Evolutionary conservation across 768 basidiomycete genomes (phyloP), one percentile per base, ranked within the genome.

Genomic region (Mycena galopus): DNA sequence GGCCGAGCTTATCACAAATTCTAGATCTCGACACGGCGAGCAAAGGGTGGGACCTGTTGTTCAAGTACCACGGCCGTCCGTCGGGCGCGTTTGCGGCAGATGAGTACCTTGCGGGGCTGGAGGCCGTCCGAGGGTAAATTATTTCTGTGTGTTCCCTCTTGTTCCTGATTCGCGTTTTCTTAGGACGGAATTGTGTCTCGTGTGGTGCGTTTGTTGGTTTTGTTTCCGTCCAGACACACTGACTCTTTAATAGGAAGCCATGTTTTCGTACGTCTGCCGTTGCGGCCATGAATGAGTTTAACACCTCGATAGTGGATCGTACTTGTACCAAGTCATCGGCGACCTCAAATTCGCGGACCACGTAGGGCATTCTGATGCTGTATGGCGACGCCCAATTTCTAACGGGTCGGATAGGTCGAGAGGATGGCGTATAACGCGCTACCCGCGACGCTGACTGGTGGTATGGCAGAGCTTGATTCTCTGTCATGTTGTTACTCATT

Each of bases 31-130:
- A 88, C 61, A 78, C 79, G 11, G 87, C 88, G 23, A 89, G 88
- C 76, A 75, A 79, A 42, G 88, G 88, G 3, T 89, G 89, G 87
- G 88, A 91, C 72, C 64, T 89, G 67, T 77, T 90, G 16, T 89
- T 89, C 84, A 78, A 89, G 76, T 91, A 89, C 75, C 89, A 90
- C 69, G 89, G 90, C 14, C 82, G 88, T 3, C 88, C 89, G 0
- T 88, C 88, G 5, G 88, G 88, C 1, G 88, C 88, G 9, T 89
- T 82, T 73, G 88, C 86, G 21, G 89, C 89, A 8, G 89, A 90
- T 64, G 88, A 90, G 71, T 89, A 89, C 74, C 81, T 90, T 4
- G 88, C 89, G 12, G 88, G 88, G 12, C 78, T 86, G 6, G 87
- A 87, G 73, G 88, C 89, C 25, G 81, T 82, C 35, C 78, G 89